Base-by-base conservation (phyloP, 192 early-diverging fungal species). In the Cetraspora pellucida region DNA sequence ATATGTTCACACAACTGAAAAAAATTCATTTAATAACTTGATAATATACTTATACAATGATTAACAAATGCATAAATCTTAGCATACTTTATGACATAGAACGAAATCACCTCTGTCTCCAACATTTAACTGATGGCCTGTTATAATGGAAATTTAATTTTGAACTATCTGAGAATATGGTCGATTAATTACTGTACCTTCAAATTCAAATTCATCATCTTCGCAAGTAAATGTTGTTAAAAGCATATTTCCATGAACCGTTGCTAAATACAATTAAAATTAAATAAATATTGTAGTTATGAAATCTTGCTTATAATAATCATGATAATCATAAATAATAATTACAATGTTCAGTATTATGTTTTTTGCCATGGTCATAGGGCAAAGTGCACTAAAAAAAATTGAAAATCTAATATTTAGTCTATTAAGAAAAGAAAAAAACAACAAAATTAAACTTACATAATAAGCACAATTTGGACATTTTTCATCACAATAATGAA, bases 161-260 rank as follows among this genome's bases (percentile, higher is more conserved):
- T 8, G 19, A 65, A n/a, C n/a, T n/a, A n/a, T n/a, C n/a, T n/a
- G n/a, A n/a, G n/a, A n/a, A 37, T 16, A 17, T 17, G 16, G 16
- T 9, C 43, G 30, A 37, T 31, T 65, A 8, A 11, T 37, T 17
- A 10, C 13, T 17, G 10, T 31, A 72, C 70, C 70, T 57, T 72
- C 70, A 72, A 72, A 77, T 69, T 82, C 82, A 61, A 83, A 82
- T 55, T 78, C 80, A 8, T 74, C 82, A 6, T 82, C 82, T 47
- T 68, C 50, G 28, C 50, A 60, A 9, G 81, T 72, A 55, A 82
- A 82, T 17, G 58, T 63, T 27, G 82, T 83, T 30, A 81, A 47
- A 14, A 52, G 44, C 82, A 82, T 82, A 58, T 84, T 84, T 74
- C 82, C 82, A 44, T 82, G 77, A 49, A 66, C 63, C 68, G 61